Percentiles rank a stretch among this genome's conserved stretches.
These are phyloP conservation scores for Candolleomyces aberdarensis DNA, from an alignment of 768 basidiomycete species.

Conservation along the genomic window DNA sequence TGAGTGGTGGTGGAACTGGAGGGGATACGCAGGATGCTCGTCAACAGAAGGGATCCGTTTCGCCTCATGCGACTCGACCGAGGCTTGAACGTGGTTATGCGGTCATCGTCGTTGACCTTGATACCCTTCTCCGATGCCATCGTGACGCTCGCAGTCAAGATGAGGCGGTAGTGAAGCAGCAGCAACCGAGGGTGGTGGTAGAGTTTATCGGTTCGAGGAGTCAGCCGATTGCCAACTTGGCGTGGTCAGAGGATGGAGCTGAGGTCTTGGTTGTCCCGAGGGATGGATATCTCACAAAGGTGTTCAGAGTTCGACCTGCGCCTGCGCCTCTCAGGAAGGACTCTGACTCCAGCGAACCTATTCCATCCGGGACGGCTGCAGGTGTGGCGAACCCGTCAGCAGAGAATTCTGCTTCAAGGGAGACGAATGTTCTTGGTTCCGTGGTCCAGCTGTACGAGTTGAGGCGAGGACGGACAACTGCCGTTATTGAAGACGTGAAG, in stretches of 20 bases:
- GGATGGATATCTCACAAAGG: constrained; percentile 53
- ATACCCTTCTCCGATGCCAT: constrained; percentile 13
- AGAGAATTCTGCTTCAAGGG: neutral
- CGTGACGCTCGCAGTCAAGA: neutral
- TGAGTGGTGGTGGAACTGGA: too few relatives aligned
- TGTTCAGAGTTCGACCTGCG: constrained; percentile 35
- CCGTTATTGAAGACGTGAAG: constrained; percentile 51
- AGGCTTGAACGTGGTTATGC: constrained; percentile 10
- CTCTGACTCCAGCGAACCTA: constrained; percentile 15
- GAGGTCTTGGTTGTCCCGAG: constrained; percentile 45
- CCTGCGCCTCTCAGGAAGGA: too few relatives aligned
- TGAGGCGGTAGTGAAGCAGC: neutral
- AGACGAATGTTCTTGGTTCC: constrained; percentile 12
- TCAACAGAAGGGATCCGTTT: too few relatives aligned
- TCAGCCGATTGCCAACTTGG: constrained; percentile 43
- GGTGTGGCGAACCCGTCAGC: constrained; percentile 1
- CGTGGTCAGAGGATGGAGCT: constrained; percentile 55
- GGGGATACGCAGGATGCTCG: too few relatives aligned
- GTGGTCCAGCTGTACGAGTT: constrained; percentile 67
- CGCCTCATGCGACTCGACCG: too few relatives aligned
- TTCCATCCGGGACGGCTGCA: constrained; percentile 8
- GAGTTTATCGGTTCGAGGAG: constrained; percentile 49
- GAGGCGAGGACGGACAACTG: constrained; percentile 67
- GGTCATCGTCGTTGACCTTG: constrained; percentile 24
- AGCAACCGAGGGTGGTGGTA: constrained; percentile 29